phyloP scores from a whole-genome alignment of 805 yeast species.

The Pichia eremophila region DNA sequence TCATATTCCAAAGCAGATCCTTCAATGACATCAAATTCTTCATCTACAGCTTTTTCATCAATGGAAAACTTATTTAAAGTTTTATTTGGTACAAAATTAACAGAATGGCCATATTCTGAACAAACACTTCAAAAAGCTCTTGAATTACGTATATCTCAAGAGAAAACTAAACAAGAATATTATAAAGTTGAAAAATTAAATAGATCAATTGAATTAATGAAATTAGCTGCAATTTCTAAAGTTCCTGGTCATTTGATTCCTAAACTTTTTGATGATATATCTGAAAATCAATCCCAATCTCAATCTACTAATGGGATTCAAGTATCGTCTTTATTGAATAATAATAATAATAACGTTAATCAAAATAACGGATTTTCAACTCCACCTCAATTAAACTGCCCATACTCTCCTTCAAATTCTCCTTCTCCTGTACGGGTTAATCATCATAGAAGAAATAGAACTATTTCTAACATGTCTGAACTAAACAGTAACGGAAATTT shows the following conservation, averaged over 20 bases:
- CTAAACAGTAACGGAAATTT: background rate
- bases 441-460: constrained; percentile 8
- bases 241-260: constrained; percentile 62
- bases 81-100: constrained; percentile 45
- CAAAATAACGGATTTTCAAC: too few relatives aligned
- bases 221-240: constrained; percentile 48
- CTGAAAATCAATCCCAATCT: too few relatives aligned
- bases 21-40: background rate
- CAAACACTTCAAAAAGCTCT: constrained; percentile 50
- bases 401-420: constrained; percentile 7
- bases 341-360: background rate
- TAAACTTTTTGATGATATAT: constrained; percentile 32
- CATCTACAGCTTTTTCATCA: background rate
- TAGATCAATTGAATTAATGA: constrained; percentile 52
- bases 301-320: constrained; percentile 3
- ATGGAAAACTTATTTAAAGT: constrained; percentile 25
- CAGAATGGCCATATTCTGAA: constrained; percentile 48
- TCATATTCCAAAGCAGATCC: background rate
- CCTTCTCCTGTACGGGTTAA: constrained; percentile 6
- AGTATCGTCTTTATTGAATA: background rate
- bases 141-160: constrained; percentile 59
- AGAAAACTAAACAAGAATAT: constrained; percentile 71
- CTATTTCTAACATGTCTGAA: constrained; percentile 10
- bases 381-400: background rate
- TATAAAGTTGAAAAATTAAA: constrained; percentile 56